These are phyloP conservation scores for Vitis rotundifolia DNA, from an alignment of 164 flowering plant genomes.

Conservation along the genomic window DNA sequence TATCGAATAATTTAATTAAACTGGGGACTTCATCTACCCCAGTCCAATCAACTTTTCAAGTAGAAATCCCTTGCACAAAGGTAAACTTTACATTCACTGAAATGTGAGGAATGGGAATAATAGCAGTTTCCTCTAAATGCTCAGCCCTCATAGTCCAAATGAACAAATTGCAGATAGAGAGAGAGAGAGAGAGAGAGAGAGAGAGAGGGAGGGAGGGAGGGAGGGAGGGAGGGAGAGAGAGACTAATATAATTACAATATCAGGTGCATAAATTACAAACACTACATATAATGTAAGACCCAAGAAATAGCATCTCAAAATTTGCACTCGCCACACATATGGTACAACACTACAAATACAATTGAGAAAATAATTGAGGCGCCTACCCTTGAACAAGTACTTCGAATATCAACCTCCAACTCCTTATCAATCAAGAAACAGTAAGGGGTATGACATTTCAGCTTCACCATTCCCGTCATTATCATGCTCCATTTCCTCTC, in stretches of 20 bases:
- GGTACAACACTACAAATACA: slow-evolving; percentile 27
- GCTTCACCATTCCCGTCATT: neutral
- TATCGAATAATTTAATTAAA: too few relatives aligned
- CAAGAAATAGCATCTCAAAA: slow-evolving; percentile 29
- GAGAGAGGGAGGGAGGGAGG: neutral
- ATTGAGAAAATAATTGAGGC: neutral
- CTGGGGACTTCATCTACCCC: too few relatives aligned
- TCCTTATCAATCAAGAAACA: neutral
- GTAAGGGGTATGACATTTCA: neutral
- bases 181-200: too few relatives aligned
- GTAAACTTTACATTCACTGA: too few relatives aligned
- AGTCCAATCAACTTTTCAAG: too few relatives aligned
- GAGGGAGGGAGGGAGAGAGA: neutral
- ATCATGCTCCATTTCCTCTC: neutral
- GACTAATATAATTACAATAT: slow-evolving; percentile 9
- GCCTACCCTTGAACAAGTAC: too few relatives aligned
- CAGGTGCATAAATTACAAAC: slow-evolving; percentile 15
- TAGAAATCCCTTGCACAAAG: too few relatives aligned
- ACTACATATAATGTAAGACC: slow-evolving; percentile 11
- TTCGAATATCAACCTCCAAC: too few relatives aligned
- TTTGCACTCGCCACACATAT: slow-evolving; percentile 24
- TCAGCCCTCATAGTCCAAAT: too few relatives aligned
- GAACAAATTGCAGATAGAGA: too few relatives aligned
- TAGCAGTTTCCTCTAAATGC: too few relatives aligned
- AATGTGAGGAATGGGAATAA: too few relatives aligned